Percentiles rank a stretch among this genome's conserved stretches.
Evolutionary conservation across 2,329 filamentous ascomycete species (phyloP).

Genomic region (Neopestalotiopsis sp.): DNA sequence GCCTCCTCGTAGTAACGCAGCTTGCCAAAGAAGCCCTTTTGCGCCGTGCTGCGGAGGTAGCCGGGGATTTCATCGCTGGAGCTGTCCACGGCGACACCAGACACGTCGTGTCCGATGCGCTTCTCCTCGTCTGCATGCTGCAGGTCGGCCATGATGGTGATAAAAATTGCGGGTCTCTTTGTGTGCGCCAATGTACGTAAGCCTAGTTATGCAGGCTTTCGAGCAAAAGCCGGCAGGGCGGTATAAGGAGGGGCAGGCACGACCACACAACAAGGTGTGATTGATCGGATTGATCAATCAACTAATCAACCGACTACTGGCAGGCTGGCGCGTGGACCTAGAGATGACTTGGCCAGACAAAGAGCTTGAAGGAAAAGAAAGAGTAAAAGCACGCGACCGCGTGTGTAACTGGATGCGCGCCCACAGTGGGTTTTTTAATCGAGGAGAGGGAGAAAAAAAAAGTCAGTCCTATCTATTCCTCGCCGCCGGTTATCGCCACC

Average conservation of each 20-base stretch:
- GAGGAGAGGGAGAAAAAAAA: background rate
- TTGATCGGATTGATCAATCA: background rate
- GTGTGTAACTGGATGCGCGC: background rate
- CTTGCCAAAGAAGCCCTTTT: conserved; percentile 37
- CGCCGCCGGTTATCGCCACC: background rate
- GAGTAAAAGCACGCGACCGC: background rate
- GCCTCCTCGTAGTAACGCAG: conserved; percentile 47
- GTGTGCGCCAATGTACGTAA: background rate
- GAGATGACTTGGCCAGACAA: background rate
- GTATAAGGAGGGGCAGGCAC: background rate
- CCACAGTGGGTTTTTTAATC: conserved; percentile 1
- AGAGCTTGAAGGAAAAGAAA: background rate
- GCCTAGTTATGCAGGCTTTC: background rate
- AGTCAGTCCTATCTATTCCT: background rate
- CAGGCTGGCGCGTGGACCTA: background rate
- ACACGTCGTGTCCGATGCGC: background rate
- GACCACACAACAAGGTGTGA: background rate
- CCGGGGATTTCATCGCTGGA: conserved; percentile 22
- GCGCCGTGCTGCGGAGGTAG: conserved; percentile 11
- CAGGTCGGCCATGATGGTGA: background rate
- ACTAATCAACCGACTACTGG: background rate
- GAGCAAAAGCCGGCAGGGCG: background rate
- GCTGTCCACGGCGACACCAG: conserved; percentile 16
- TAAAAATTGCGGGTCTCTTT: background rate
- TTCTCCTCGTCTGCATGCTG: conserved; percentile 13